Conservation (phyloP, 306 rosid genomes). For the Gleditsia sinensis region DNA sequence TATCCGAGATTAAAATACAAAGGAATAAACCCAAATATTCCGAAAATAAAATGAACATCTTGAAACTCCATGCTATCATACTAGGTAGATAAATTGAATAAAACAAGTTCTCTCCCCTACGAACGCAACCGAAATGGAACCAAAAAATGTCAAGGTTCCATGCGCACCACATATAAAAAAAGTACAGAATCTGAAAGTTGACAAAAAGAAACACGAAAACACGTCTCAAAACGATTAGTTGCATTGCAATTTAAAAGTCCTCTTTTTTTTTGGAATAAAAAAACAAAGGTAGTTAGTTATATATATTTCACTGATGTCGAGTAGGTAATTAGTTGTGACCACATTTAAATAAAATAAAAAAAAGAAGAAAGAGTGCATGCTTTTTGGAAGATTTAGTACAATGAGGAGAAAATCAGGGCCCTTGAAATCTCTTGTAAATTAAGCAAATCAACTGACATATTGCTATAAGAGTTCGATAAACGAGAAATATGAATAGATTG, state of each 20-base stretch:
- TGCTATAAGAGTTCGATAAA: neutral
- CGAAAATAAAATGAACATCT: neutral
- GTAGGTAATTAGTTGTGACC: no score
- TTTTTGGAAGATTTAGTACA: neutral
- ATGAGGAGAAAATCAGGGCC: neutral
- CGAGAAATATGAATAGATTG: neutral
- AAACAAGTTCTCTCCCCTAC: neutral
- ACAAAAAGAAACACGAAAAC: neutral
- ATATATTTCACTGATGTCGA: neutral
- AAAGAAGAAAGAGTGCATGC: neutral
- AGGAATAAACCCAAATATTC: constrained; percentile 9
- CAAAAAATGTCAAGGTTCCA: constrained; percentile 28
- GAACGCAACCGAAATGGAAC: constrained; percentile 15
- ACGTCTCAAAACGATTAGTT: neutral
- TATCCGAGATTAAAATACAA: constrained; percentile 7
- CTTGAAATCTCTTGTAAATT: neutral
- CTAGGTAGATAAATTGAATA: neutral
- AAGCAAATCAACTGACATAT: neutral
- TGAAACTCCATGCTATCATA: constrained; percentile 5
- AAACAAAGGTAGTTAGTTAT: neutral
- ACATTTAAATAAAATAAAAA: no score
- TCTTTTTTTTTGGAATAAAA: neutral
- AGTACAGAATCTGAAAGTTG: constrained; percentile 38
- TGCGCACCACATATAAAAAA: constrained; percentile 5
- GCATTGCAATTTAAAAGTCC: constrained; percentile 14